Evolutionary conservation across 2,329 filamentous ascomycete genomes (phyloP), one percentile per base, ranked within the genome.

Genomic region (Colletotrichum phormii): DNA sequence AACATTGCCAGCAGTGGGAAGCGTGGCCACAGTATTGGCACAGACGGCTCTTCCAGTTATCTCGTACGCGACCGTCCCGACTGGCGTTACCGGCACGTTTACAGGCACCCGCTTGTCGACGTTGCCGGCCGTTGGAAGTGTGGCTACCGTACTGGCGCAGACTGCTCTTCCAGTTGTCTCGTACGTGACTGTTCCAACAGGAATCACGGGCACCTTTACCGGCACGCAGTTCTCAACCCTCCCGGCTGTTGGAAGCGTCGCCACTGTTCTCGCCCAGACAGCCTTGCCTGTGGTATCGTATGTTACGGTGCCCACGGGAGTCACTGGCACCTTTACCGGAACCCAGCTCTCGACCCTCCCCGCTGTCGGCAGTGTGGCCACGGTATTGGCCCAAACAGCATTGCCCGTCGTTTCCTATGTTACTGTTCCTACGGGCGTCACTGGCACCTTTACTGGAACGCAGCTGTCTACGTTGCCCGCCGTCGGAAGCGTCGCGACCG

Each of bases 371-470:
- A 64, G 51, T 6, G 26, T 54, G 12, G 51, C 22, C 11, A 55
- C 53, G 8, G 53, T 54, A 11, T 11, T 54, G 15, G 22, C 26
- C 6, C 51, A 54, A 22, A 54, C 51, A 11, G 51, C 51, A 13
- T 24, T 54, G 26, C 51, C 51, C 4, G 26, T 54, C 11, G 26
- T 54, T 13, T 54, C 51, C 9, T 54, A 54, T n/a, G 13, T 29
- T 5, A 67, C 65, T 4, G 26, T 67, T 9, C 15, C 46, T 3
- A 37, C 57, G 1, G 65, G 65, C 4, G 46, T 67, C 12, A 9
- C 24, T 7, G 57, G 65, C 31, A 67, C 57, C 8, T 67, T 67
- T 5, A 22, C 58, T 9, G 64, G 64, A n/a, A 67, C 65, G 22
- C 61, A 57, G 13, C 22, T 62, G 1, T 15, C 53, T 13, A 67